phyloP scores from a whole-genome alignment of 2,329 filamentous ascomycete genomes.

The Hypoxylon sp. region DNA sequence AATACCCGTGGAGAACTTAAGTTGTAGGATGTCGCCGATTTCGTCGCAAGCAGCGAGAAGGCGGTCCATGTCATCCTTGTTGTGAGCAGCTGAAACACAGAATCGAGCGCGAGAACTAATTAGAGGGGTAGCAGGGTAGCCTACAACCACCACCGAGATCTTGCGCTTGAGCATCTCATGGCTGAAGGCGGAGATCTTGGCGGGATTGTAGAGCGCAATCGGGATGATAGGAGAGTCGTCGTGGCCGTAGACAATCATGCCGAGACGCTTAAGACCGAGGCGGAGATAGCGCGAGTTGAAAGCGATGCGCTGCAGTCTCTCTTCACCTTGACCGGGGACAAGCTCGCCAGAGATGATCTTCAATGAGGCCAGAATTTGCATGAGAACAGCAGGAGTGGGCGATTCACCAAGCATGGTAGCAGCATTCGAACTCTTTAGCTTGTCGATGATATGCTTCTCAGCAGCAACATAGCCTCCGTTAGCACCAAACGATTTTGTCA shows the following conservation, averaged over 20 bases:
- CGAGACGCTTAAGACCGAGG: slow-evolving; percentile 93
- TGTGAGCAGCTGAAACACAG: slow-evolving; percentile 95
- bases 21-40: slow-evolving; percentile 88
- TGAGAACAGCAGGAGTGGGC: slow-evolving; percentile 86
- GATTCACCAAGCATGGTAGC: slow-evolving; percentile 89
- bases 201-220: slow-evolving; percentile 95
- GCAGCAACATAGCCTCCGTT: slow-evolving; percentile 96
- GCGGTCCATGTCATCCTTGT: slow-evolving; percentile 96
- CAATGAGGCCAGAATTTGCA: slow-evolving; percentile 89
- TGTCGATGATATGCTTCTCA: slow-evolving; percentile 91
- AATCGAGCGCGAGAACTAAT: slow-evolving; percentile 95
- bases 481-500: slow-evolving; percentile 98
- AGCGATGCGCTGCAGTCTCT: slow-evolving; percentile 92
- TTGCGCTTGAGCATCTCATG: slow-evolving; percentile 99
- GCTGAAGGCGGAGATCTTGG: slow-evolving; percentile 97
- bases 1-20: slow-evolving; percentile 97
- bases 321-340: slow-evolving; percentile 90
- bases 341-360: slow-evolving; percentile 91
- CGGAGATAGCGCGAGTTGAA: slow-evolving; percentile 99
- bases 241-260: slow-evolving; percentile 96
- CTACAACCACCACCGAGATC: slow-evolving; percentile 96
- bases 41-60: slow-evolving; percentile 91
- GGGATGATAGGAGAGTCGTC: slow-evolving; percentile 98
- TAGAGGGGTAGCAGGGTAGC: slow-evolving; percentile 94
- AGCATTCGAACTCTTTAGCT: slow-evolving; percentile 86